Conservation (phyloP, 2,329 filamentous ascomycete genomes). For the Colletotrichum liriopes region DNA sequence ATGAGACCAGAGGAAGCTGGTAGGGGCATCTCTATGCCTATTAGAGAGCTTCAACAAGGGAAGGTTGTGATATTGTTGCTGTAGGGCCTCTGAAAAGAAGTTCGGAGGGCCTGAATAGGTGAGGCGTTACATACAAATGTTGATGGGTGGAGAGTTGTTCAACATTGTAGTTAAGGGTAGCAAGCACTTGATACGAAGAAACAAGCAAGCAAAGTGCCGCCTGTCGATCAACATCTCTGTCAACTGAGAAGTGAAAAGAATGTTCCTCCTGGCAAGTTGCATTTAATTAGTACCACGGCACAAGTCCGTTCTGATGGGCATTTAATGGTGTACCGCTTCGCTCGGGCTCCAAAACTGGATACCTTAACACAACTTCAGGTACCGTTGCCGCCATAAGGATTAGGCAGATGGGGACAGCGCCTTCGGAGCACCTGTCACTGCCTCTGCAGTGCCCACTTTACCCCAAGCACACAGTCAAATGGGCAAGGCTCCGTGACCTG, state of each 20-base stretch:
- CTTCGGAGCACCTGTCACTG: not conserved
- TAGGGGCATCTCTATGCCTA: not conserved
- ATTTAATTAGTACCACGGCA: not conserved
- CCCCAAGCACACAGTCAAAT: conserved; percentile 2
- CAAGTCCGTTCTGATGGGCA: not conserved
- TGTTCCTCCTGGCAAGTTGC: not conserved
- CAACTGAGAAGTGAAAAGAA: not conserved
- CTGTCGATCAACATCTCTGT: not conserved
- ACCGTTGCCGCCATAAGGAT: not conserved
- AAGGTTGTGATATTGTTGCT: not conserved
- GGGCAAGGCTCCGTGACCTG: no score
- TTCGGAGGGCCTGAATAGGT: not conserved
- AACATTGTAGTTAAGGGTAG: not conserved
- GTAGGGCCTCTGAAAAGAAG: not conserved
- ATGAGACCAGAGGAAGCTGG: not conserved
- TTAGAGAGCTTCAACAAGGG: not conserved
- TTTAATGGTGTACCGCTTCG: not conserved
- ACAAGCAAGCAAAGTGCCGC: not conserved
- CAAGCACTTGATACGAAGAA: not conserved
- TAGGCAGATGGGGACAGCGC: not conserved
- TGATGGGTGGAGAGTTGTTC: not conserved
- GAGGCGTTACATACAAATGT: not conserved
- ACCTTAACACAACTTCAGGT: no score
- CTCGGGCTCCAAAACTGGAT: not conserved
- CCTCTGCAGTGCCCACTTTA: conserved; percentile 5